These are phyloP conservation scores for sweet orange (Citrus sinensis) DNA, from an alignment of 345 rosid species.

Conservation along the genomic window DVS_A1.0 CM039161.1:19655501-19656000, in stretches of 20 bases:
- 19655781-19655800: constrained; percentile 84
- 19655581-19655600: constrained; percentile 34
- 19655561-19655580: constrained; percentile 44
- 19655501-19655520: constrained; percentile 73
- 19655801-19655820: constrained; percentile 93
- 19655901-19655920: constrained; percentile 89
- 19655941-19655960: constrained; percentile 70
- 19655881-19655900: constrained; percentile 74
- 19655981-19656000: constrained; percentile 95
- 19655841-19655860: constrained; percentile 85
- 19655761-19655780: constrained; percentile 85
- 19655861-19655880: constrained; percentile 52
- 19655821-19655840: constrained; percentile 94
- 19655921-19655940: constrained; percentile 93
- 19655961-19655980: constrained; percentile 86
- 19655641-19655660: constrained; percentile 20
- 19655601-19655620: constrained; percentile 36
- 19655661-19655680: constrained; percentile 15
- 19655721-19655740: constrained; percentile 80
- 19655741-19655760: constrained; percentile 84
- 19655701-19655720: constrained; percentile 50
- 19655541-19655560: constrained; percentile 37
- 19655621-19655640: constrained; percentile 20
- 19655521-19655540: constrained; percentile 49
- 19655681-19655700: constrained; percentile 51